Base-by-base conservation (phyloP, 352 stramenopile genomes). In the Globisporangium rhizosaccharum region DNA sequence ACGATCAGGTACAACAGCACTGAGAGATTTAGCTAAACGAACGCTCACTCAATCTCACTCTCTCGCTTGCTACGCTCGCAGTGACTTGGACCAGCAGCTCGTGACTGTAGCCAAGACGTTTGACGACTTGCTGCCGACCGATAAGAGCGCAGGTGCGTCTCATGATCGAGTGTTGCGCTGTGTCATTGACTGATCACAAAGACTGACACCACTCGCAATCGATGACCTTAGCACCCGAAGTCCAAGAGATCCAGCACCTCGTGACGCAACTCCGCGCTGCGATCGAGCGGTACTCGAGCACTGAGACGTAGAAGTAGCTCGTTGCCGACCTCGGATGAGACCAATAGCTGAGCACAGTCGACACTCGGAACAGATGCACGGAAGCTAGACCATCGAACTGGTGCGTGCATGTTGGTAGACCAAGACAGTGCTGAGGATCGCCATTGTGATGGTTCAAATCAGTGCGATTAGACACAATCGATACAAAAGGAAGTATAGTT, bases 231-330 rank as follows among this genome's bases (percentile, higher is more conserved):
- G 64, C 63, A 17, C 46, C 66, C 25, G 69, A 84, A 42, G 53
- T 84, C 18, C 53, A 73, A 25, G 68, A 77, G 28, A 79, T 87
- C 42, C 61, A 73, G 23, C 54, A 66, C 8, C 68, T 84, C 48
- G 67, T 87, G 37, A 51, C 51, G 20, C 56, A 70, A 26, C 46
- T 79, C 10, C 58, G 57, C 23, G 59, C 52, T 55, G 68, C 72
- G 28, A 68, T 85, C 62, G 51, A 69, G 44, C 51, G 54, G 3
- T 70, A 72, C 28, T 60, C 59, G 1, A 18, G 17, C 14, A 9
- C 36, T 17, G 52, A 60, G 4, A 56, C 5, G 23, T 65, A 60
- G n/a, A n/a, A n/a, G n/a, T n/a, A n/a, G n/a, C n/a, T n/a, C n/a
- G n/a, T n/a, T n/a, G n/a, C n/a, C n/a, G n/a, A n/a, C n/a, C n/a